A percentile compares a stretch with the other conserved stretches of the same genome.
Conservation (phyloP, 345 rosid species). For the Pistacia atlantica region DNA sequence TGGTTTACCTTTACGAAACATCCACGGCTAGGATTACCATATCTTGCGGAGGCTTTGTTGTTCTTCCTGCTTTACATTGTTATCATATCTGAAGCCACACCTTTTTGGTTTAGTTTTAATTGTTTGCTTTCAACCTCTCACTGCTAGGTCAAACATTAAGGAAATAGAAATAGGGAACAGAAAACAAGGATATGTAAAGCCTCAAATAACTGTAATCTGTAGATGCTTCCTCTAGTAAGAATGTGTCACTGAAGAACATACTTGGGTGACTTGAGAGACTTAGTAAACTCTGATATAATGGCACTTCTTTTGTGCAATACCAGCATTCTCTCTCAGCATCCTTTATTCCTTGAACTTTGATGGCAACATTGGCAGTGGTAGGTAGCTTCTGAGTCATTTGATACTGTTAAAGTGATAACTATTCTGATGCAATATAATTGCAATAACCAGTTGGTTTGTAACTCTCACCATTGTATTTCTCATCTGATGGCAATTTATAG, state of each 20-base stretch:
- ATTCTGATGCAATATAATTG: slow-evolving; percentile 5
- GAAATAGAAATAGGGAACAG: neutral
- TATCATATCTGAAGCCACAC: neutral
- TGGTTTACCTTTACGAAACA: neutral
- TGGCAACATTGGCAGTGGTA: neutral
- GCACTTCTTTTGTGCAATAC: neutral
- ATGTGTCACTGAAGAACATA: neutral
- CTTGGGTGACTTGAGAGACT: neutral
- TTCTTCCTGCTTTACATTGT: neutral
- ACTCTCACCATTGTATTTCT: neutral
- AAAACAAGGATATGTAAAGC: neutral
- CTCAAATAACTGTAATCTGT: neutral
- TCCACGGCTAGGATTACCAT: neutral
- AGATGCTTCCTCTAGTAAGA: neutral
- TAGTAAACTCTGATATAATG: neutral
- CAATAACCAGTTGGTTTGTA: neutral
- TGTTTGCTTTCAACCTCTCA: neutral
- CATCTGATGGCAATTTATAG: neutral
- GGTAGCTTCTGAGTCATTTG: slow-evolving; percentile 7
- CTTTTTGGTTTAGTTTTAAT: neutral
- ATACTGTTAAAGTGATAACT: neutral
- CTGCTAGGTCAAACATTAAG: neutral
- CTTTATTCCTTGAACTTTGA: neutral
- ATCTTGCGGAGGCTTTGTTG: neutral
- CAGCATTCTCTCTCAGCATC: neutral